phyloP scores from a whole-genome alignment of 176 grass and related monocot species.

The Stipa capillata region DNA sequence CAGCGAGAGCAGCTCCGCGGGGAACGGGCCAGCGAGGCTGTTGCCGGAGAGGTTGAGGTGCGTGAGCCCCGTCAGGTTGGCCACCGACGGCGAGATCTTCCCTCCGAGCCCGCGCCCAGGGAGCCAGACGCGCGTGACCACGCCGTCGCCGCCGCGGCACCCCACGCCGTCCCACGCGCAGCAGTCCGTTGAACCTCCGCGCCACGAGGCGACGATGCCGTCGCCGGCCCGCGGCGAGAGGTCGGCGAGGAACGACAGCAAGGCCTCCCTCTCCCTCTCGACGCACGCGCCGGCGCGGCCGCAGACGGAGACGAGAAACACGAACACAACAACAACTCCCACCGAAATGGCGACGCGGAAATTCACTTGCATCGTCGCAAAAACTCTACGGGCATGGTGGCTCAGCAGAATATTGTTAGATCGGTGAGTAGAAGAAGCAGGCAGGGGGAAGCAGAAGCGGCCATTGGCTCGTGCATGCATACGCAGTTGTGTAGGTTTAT shows the following conservation, averaged over 20 bases:
- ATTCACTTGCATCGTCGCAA: neutral
- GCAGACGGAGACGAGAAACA: too few species aligned
- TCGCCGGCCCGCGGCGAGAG: slow-evolving; percentile 3
- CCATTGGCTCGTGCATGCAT: neutral
- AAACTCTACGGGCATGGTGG: neutral
- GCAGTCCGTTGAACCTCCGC: slow-evolving; percentile 27
- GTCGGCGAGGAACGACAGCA: slow-evolving; percentile 30
- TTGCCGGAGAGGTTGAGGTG: slow-evolving; percentile 49
- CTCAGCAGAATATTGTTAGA: neutral
- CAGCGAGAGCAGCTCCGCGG: slow-evolving; percentile 8
- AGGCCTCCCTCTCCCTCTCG: slow-evolving; percentile 20
- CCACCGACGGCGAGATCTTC: slow-evolving; percentile 32
- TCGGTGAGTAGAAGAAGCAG: neutral
- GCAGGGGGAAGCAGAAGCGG: neutral
- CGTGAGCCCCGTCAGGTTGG: slow-evolving; percentile 18
- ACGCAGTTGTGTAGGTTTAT: neutral
- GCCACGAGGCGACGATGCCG: slow-evolving; percentile 20
- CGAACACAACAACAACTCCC: neutral
- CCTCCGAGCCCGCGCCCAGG: slow-evolving; percentile 24
- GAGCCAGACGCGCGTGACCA: slow-evolving; percentile 24
- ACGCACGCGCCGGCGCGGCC: slow-evolving; percentile 15
- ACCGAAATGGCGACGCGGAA: neutral
- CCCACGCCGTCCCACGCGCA: slow-evolving; percentile 45
- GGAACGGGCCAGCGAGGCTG: slow-evolving; percentile 24
- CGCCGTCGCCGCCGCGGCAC: neutral